Conservation (phyloP, 495 filamentous ascomycete genomes). For the Penicillium desertorum region DNA sequence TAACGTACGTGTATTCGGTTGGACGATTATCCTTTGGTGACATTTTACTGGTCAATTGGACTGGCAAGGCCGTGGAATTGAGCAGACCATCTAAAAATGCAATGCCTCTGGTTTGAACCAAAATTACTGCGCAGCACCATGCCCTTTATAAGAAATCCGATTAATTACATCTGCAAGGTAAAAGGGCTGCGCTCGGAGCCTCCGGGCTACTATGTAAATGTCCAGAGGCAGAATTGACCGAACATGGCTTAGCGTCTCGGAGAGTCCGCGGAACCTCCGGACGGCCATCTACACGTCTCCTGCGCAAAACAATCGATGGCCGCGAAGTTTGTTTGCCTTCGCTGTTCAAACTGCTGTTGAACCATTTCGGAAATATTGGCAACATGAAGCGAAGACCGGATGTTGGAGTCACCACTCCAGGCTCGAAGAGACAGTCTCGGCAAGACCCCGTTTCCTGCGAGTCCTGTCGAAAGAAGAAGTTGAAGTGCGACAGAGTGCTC, state of each 20-base stretch:
- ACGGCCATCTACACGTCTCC: not conserved
- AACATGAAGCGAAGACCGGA: constrained; percentile 33
- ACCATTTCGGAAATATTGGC: not conserved
- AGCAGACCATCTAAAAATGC: not conserved
- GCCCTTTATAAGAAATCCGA: not conserved
- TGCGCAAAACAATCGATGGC: not conserved
- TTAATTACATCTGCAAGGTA: not conserved
- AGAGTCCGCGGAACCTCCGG: constrained; percentile 31
- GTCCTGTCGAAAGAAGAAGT: constrained; percentile 21
- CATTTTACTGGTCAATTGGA: not conserved
- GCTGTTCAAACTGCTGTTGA: not conserved
- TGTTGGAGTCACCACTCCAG: not conserved
- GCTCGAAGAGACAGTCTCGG: constrained; percentile 29
- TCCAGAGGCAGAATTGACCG: not conserved
- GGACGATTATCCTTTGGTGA: not conserved
- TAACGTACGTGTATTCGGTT: constrained; percentile 30
- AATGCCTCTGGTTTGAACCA: not conserved
- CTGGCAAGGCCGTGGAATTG: not conserved
- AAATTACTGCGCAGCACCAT: not conserved
- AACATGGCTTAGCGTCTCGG: constrained; percentile 18
- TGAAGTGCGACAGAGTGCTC: constrained; percentile 20
- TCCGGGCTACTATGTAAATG: constrained; percentile 1
- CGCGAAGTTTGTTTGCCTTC: not conserved
- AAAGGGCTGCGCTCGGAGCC: not conserved
- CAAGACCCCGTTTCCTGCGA: constrained; percentile 54